Base-by-base conservation (phyloP, 495 filamentous ascomycete species). In the Aspergillus panamensis region DNA sequence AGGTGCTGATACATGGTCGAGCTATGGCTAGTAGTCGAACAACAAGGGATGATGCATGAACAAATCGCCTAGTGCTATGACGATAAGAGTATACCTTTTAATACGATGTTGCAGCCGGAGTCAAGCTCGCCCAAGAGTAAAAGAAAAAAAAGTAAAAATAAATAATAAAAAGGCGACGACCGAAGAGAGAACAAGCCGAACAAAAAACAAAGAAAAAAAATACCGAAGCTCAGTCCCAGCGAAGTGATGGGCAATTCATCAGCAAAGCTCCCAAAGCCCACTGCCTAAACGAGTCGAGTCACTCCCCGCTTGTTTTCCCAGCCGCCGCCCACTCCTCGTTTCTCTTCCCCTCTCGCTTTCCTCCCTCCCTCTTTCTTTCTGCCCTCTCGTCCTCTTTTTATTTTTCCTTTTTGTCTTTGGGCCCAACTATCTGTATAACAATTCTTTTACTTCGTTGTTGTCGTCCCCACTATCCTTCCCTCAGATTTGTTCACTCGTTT, bases 341-440 rank as follows among this genome's bases (percentile, higher is more conserved):
- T 59, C 48, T 61, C 59, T 58, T 59, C 57, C 58, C 61, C 62
- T 66, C 68, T 61, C 59, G 58, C 58, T 58, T 61, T 61, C 55
- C 64, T 67, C 72, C 62, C 60, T 59, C 55, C 67, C 66, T 62
- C 66, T 62, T 51, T 63, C 49, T 62, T 62, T 66, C 61, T 61
- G 50, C 48, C 66, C 67, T 69, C 67, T 69, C 61, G 44, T 57
- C 59, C 66, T 69, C 66, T 50, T 65, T 56, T 60, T 64, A 62
- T 62, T 55, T 45, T 56, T 67, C 59, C 63, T 62, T 62, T 55
- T 45, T 54, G 66, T 59, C 63, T 73, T 65, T 31, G 66, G 63
- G 68, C 71, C 70, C 54, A 48, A 60, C 63, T 63, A 50, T 56
- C 58, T 74, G 72, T 75, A 74, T 71, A 76, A 74, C 72, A 76